Evolutionary conservation across 495 filamentous ascomycete genomes (phyloP), one percentile per base, ranked within the genome.

Genomic region (Neurospora sp.): DNA sequence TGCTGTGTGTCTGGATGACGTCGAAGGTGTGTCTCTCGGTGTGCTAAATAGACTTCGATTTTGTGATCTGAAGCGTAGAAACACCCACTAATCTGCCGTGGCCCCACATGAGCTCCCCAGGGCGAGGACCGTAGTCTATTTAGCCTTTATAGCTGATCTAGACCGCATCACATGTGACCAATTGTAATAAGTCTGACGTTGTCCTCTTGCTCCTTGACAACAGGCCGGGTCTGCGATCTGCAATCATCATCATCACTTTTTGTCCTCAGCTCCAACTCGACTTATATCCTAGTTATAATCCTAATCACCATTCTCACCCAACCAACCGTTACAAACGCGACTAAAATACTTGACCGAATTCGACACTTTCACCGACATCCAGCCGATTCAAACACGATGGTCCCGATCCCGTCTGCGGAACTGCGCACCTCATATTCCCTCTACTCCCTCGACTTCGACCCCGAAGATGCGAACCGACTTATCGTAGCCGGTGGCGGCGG

Each of bases 401-500:
- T 78, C 37, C 12, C 70, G 5, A 78, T 81, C 66, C 77, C 76
- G 38, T 75, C 77, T 4, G 71, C 76, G 73, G 76, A 79, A 37
- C 38, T 77, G 11, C 71, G 72, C 11, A 87, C 97, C 72, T 88
- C 89, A 31, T 98, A 95, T 79, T 95, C 96, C n/a, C 86, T 97
- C 48, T 97, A 93, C 81, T 88, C 92, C 23, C 92, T 92, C 75
- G 95, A 94, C 79, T 98, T 98, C 81, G 92, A 96, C 78, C 92
- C 93, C 70, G 86, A 91, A 77, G 89, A 96, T 84, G 88, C 89
- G 73, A 86, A 88, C 74, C 88, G 88, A 69, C 84, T 98, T 39
- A 83, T 97, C 10, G 93, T 97, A n/a, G 95, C 90, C 42, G 95
- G 96, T 38, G 96, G 96, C 69, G 95, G 95, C 74, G 95, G 95